phyloP scores from a whole-genome alignment of 1,139 yeast species.

The Yamadazyma taylorii region DNA sequence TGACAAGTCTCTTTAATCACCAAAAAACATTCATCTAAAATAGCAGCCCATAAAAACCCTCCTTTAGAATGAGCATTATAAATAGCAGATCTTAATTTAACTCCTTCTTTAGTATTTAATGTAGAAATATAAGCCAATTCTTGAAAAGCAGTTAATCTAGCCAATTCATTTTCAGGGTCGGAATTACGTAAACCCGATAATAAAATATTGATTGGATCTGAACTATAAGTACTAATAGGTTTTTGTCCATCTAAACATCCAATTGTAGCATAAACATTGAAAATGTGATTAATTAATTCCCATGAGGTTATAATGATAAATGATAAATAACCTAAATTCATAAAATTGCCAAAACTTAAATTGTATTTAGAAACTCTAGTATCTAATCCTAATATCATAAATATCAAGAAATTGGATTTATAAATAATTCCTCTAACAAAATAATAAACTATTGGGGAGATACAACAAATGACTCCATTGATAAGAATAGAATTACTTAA shows the following conservation, averaged over 20 bases:
- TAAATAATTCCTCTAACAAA: slow-evolving; percentile 46
- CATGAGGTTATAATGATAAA: slow-evolving; percentile 47
- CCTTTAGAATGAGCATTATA: slow-evolving; percentile 51
- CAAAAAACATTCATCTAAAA: slow-evolving; percentile 59
- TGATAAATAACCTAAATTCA: slow-evolving; percentile 38
- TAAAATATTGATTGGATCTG: slow-evolving; percentile 73
- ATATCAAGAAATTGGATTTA: slow-evolving; percentile 28
- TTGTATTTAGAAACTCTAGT: slow-evolving; percentile 33
- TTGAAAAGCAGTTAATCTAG: slow-evolving; percentile 70
- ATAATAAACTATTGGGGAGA: slow-evolving; percentile 50
- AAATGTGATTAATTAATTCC: slow-evolving; percentile 65
- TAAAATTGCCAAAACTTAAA: slow-evolving; percentile 36
- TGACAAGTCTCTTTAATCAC: slow-evolving; percentile 49
- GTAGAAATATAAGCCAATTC: slow-evolving; percentile 66
- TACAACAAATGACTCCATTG: slow-evolving; percentile 26
- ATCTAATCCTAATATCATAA: slow-evolving; percentile 36
- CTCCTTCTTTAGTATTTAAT: slow-evolving; percentile 41
- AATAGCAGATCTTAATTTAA: slow-evolving; percentile 50
- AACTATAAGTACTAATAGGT: slow-evolving; percentile 64
- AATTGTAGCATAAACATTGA: slow-evolving; percentile 70
- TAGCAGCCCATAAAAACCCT: slow-evolving; percentile 54
- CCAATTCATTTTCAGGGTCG: slow-evolving; percentile 49
- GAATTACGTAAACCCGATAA: slow-evolving; percentile 64
- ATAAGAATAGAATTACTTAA: slow-evolving; percentile 38
- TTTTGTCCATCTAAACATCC: slow-evolving; percentile 81